Conservation (phyloP, 371 early-diverging fungal species). For the Rhizopus delemar region DNA sequence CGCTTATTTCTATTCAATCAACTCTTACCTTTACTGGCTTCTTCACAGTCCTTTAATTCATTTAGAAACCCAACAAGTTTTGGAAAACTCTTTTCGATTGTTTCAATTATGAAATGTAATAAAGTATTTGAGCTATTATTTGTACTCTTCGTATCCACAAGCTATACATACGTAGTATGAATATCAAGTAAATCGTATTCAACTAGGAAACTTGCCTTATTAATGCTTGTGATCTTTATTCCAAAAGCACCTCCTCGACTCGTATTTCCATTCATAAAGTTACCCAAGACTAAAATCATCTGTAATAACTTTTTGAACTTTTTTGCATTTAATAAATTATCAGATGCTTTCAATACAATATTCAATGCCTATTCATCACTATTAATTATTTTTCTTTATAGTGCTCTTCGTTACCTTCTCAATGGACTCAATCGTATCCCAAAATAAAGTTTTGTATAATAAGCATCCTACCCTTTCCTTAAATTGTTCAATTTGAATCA, state of each 20-base stretch:
- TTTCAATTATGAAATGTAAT: slow-evolving; percentile 75
- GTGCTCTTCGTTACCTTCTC: slow-evolving; percentile 47
- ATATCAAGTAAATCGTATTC: neutral
- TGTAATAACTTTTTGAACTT: slow-evolving; percentile 55
- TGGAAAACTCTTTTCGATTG: slow-evolving; percentile 66
- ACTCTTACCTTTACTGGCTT: slow-evolving; percentile 71
- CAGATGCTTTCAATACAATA: slow-evolving; percentile 49
- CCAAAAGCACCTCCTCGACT: slow-evolving; percentile 90
- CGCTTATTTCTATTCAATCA: neutral
- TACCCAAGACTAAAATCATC: slow-evolving; percentile 84
- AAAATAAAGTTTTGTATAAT: slow-evolving; percentile 70
- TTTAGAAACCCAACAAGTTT: slow-evolving; percentile 61
- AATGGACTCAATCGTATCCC: slow-evolving; percentile 65
- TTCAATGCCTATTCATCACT: slow-evolving; percentile 34
- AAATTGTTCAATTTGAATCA: slow-evolving; percentile 74
- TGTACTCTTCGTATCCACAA: slow-evolving; percentile 82
- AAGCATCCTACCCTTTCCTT: slow-evolving; percentile 73
- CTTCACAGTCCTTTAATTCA: slow-evolving; percentile 68
- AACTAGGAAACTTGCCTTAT: slow-evolving; percentile 58
- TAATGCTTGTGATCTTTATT: slow-evolving; percentile 83
- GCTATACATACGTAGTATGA: slow-evolving; percentile 24
- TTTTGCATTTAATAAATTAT: slow-evolving; percentile 48
- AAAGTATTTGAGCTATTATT: slow-evolving; percentile 59
- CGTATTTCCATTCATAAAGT: slow-evolving; percentile 88
- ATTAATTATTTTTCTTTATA: neutral